These are phyloP conservation scores for Tilletia walkeri DNA, from an alignment of 1,284 basidiomycete species.

Conservation along the genomic window DNA sequence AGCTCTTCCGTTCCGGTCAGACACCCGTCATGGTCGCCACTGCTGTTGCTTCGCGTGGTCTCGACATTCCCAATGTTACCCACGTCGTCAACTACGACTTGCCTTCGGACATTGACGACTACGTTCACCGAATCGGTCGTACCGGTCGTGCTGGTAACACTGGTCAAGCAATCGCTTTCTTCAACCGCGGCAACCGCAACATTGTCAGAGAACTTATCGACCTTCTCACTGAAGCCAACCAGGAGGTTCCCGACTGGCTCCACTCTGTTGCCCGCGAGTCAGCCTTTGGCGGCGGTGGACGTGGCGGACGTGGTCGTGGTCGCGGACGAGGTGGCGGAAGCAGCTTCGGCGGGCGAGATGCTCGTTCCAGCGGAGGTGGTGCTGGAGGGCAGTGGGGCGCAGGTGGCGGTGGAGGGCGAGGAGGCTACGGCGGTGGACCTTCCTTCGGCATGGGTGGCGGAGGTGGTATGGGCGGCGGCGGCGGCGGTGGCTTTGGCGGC, in stretches of 20 bases:
- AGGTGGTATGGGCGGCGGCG: constrained; percentile 35
- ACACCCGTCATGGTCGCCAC: constrained; percentile 97
- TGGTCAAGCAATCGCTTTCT: constrained; percentile 73
- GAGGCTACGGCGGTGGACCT: constrained; percentile 37
- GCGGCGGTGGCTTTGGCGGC: constrained; percentile 23
- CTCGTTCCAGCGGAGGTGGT: constrained; percentile 47
- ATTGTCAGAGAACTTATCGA: constrained; percentile 89
- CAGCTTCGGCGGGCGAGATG: constrained; percentile 51
- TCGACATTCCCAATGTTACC: constrained; percentile 98
- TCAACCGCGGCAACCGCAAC: constrained; percentile 62
- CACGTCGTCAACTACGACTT: constrained; percentile 98
- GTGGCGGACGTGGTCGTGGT: constrained; percentile 61
- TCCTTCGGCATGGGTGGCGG: constrained; percentile 44
- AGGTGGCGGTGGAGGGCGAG: constrained; percentile 3
- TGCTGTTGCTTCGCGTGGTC: constrained; percentile 95
- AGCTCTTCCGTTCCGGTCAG: constrained; percentile 90
- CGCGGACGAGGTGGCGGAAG: constrained; percentile 59
- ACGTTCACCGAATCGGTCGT: constrained; percentile 67
- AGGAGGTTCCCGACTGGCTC: constrained; percentile 90
- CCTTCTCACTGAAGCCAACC: constrained; percentile 91
- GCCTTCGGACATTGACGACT: constrained; percentile 91
- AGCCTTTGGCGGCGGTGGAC: constrained; percentile 66
- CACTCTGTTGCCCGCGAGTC: constrained; percentile 81
- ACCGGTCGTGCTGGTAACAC: constrained; percentile 98
- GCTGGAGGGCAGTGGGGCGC: constrained; percentile 6